A percentile compares a stretch with the other conserved stretches of the same genome.
Evolutionary conservation across 306 rosid genomes (phyloP).

Genomic region (Quillaja saponaria): DNA sequence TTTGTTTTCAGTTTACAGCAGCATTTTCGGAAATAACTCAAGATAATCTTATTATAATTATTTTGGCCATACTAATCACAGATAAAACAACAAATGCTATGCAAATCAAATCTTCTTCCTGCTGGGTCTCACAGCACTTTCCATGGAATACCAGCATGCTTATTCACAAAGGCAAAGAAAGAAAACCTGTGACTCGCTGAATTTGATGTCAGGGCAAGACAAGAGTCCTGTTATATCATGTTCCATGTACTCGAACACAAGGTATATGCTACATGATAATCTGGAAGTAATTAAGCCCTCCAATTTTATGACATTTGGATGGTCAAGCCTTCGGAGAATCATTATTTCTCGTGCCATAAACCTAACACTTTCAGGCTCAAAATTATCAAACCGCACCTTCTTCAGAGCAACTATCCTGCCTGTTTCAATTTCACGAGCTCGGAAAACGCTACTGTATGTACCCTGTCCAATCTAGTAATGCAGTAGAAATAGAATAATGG

Average conservation of each 20-base stretch:
- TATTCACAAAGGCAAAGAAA: conserved; percentile 6
- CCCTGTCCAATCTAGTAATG: conserved; percentile 91
- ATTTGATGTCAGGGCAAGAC: conserved; percentile 83
- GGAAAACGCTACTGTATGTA: conserved; percentile 88
- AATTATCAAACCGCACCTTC: conserved; percentile 97
- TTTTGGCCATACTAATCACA: background rate
- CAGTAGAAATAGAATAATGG: conserved; percentile 5
- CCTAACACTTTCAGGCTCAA: conserved; percentile 95
- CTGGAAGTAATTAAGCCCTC: conserved; percentile 91
- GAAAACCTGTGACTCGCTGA: conserved; percentile 88
- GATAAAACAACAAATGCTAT: too few relatives aligned
- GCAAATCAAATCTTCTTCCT: too few relatives aligned
- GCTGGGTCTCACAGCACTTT: too few relatives aligned
- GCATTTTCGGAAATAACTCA: background rate
- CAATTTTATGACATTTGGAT: conserved; percentile 82
- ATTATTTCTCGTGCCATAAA: conserved; percentile 94
- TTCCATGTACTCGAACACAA: conserved; percentile 97
- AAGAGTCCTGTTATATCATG: conserved; percentile 94
- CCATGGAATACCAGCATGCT: background rate
- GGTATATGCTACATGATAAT: conserved; percentile 86
- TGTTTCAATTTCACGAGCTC: conserved; percentile 82
- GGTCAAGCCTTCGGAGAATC: conserved; percentile 95
- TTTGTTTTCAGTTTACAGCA: background rate
- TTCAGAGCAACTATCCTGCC: conserved; percentile 92
- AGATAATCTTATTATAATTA: background rate